Conservation (phyloP, 2,329 filamentous ascomycete genomes). For the Xylaria sp. region DNA sequence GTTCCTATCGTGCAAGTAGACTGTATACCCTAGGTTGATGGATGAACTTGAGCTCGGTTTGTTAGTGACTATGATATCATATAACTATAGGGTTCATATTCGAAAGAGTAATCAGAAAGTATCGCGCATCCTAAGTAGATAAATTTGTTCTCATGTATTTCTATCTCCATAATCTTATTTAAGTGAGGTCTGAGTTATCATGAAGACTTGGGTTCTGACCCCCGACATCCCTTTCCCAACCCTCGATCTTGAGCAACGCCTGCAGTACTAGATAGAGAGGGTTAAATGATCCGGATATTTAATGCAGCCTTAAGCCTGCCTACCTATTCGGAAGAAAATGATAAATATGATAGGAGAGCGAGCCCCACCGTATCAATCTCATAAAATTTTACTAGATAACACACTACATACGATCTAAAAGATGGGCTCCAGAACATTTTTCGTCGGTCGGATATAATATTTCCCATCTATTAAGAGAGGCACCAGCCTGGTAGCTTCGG, state of each 20-base stretch:
- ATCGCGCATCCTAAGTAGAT: background rate
- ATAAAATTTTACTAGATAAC: conserved; percentile 13
- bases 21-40: too few species aligned
- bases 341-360: background rate
- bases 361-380: conserved; percentile 24
- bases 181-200: background rate
- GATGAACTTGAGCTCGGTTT: too few species aligned
- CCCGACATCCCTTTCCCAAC: background rate
- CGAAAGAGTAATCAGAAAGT: background rate
- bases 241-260: background rate
- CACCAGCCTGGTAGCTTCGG: conserved; percentile 18
- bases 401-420: background rate
- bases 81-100: background rate
- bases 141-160: background rate
- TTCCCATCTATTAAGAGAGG: background rate
- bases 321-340: background rate
- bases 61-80: background rate
- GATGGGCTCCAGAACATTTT: background rate
- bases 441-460: background rate
- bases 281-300: background rate
- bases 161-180: background rate
- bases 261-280: background rate
- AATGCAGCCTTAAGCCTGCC: background rate
- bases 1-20: background rate
- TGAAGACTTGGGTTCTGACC: too few species aligned